Evolutionary conservation across 2,329 filamentous ascomycete genomes (phyloP), one percentile per base, ranked within the genome.

Genomic region (Scytalidium lignicola): DNA sequence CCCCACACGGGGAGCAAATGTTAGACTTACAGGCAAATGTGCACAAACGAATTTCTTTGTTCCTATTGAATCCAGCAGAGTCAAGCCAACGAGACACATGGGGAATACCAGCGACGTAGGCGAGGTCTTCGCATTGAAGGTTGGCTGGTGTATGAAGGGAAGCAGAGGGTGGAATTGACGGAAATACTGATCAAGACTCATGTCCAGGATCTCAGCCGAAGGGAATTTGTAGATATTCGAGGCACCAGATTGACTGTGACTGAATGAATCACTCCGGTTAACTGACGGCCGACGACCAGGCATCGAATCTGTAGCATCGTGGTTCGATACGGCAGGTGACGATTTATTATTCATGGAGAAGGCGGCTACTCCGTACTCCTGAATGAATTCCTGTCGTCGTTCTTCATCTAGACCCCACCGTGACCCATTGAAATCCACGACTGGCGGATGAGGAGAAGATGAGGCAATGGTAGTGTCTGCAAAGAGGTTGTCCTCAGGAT

Each of bases 1-100:
- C 61, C 39, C 59, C 20, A 61, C 71, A 2, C 67, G 61, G 52
- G 75, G 23, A 26, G 6, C 23, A n/a, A 26, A 26, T 26, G 10
- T 26, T 10, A 6, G 76, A 47, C 71, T 74, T 32, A 65, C 66
- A 6, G 67, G 67, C 8, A 76, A 73, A 37, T 37, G 32, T 17
- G 32, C 32, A n/a, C 32, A 37, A 37, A 37, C 32, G 57, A 78
- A 79, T 23, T 66, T 70, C 0, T 71, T 70, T 10, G 74, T 73
- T 10, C 74, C 74, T 41, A 72, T 74, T 1, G 74, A 78, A 8
- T 73, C 74, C 37, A 78, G 58, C 45, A 77, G 70, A 44, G 73
- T 72, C 56, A 78, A 67, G 3, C 75, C 75, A 28, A 78, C 74
- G 13, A 78, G 66, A 55, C 73, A 77, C 72, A 79, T 78, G 19